Percentiles rank a stretch among this genome's conserved stretches.
These are phyloP conservation scores for Capronia epimyces DNA, from an alignment of 2,329 filamentous ascomycete genomes.

Conservation along the genomic window DNA sequence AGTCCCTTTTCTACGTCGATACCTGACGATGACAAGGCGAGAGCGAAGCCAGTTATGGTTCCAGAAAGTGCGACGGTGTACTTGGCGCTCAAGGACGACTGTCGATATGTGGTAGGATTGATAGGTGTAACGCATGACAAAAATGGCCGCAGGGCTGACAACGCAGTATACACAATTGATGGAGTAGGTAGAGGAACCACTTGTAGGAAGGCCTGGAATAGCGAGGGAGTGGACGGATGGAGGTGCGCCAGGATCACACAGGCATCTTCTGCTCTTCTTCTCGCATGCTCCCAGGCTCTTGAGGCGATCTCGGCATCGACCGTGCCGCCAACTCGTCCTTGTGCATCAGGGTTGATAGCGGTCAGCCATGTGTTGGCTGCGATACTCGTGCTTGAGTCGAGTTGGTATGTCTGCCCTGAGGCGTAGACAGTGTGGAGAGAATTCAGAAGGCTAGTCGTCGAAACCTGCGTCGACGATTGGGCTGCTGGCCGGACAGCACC, in stretches of 20 bases:
- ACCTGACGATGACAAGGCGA: constrained; percentile 79
- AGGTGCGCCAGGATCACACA: constrained; percentile 86
- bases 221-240: constrained; percentile 79
- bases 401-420: constrained; percentile 70
- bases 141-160: constrained; percentile 80
- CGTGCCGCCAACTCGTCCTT: constrained; percentile 67
- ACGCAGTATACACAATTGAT: constrained; percentile 65
- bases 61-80: constrained; percentile 78
- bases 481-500: constrained; percentile 53
- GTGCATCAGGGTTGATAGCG: constrained; percentile 62
- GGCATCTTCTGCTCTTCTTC: constrained; percentile 88
- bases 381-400: constrained; percentile 85
- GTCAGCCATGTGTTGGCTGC: constrained; percentile 96
- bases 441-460: constrained; percentile 88
- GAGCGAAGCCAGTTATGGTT: constrained; percentile 65
- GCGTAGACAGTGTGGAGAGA: constrained; percentile 84
- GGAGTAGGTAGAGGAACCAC: constrained; percentile 77
- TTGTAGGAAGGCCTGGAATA: constrained; percentile 74
- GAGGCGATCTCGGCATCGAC: constrained; percentile 73
- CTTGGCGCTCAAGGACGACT: constrained; percentile 73
- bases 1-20: constrained; percentile 79
- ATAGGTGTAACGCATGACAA: constrained; percentile 79
- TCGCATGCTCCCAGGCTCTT: constrained; percentile 92
- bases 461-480: constrained; percentile 72
- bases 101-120: constrained; percentile 77